A percentile compares a stretch with the other conserved stretches of the same genome.
phyloP scores from a whole-genome alignment of 331 rosid genomes.

The Stylosanthes scabra region DNA sequence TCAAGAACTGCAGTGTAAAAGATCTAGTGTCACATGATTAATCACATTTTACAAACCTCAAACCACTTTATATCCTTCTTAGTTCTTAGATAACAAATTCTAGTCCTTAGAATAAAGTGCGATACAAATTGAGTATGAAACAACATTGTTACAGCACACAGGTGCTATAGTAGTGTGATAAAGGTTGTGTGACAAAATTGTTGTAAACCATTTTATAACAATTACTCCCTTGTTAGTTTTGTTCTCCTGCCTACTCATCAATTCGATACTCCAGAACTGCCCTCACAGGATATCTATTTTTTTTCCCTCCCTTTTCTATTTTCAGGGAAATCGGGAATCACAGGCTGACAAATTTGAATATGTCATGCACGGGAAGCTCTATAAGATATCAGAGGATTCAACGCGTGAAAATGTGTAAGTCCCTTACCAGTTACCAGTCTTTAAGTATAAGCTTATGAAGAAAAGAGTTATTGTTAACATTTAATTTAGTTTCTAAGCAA shows the following conservation, averaged over 20 bases:
- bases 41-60: background rate
- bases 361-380: conserved; percentile 96
- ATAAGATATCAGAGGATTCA: conserved; percentile 74
- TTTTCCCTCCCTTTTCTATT: background rate
- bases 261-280: conserved; percentile 17
- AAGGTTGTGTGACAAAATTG: background rate
- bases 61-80: background rate
- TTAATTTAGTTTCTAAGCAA: background rate
- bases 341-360: conserved; percentile 89
- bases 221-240: background rate
- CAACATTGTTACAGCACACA: conserved; percentile 8
- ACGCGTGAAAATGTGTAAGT: conserved; percentile 79
- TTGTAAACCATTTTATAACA: conserved; percentile 5
- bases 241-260: conserved; percentile 14
- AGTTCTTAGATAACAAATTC: background rate
- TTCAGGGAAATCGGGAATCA: conserved; percentile 75
- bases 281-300: conserved; percentile 9
- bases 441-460: background rate
- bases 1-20: background rate
- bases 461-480: background rate
- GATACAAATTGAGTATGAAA: background rate
- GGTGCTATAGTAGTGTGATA: conserved; percentile 1
- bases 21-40: background rate
- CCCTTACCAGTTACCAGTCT: background rate
- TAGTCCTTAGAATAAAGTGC: background rate